phyloP scores from a whole-genome alignment of 2,329 filamentous ascomycete genomes.

The Paecilomyces formosus region DNA sequence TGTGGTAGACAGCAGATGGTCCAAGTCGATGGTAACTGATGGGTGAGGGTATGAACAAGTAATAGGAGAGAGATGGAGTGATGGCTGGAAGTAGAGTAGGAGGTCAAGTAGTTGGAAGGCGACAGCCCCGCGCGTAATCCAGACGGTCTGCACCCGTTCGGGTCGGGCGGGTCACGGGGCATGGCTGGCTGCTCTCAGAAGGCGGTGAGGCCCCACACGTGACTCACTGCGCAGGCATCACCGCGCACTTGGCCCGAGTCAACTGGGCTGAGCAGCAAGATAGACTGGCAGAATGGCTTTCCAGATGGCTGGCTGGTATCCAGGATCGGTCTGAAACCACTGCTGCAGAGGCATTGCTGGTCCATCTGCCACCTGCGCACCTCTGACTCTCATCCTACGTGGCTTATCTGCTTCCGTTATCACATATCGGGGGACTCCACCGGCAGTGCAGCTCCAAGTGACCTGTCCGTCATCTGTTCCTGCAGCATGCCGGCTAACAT shows the following conservation, averaged over 20 bases:
- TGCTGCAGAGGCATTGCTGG: not conserved
- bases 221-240: conserved; percentile 1
- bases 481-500: not conserved
- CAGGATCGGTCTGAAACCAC: not conserved
- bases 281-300: not conserved
- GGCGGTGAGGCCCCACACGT: conserved; percentile 14
- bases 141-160: conserved; percentile 4
- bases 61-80: not conserved
- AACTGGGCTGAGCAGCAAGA: not conserved
- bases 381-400: not conserved
- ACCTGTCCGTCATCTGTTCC: not conserved
- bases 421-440: not conserved
- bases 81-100: conserved; percentile 6
- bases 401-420: not conserved
- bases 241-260: not conserved
- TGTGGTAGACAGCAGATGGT: not conserved
- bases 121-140: conserved; percentile 9
- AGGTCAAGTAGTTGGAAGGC: conserved; percentile 4
- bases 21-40: not conserved
- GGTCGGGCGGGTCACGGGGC: not conserved
- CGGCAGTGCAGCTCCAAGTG: not conserved
- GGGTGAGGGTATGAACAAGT: not conserved
- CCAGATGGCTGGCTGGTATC: not conserved
- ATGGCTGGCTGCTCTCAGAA: conserved; percentile 1
- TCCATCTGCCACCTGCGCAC: not conserved